A percentile compares a stretch with the other conserved stretches of the same genome.
Evolutionary conservation across 1,139 yeast genomes (phyloP).

Genomic region (Pichia sp.): DNA sequence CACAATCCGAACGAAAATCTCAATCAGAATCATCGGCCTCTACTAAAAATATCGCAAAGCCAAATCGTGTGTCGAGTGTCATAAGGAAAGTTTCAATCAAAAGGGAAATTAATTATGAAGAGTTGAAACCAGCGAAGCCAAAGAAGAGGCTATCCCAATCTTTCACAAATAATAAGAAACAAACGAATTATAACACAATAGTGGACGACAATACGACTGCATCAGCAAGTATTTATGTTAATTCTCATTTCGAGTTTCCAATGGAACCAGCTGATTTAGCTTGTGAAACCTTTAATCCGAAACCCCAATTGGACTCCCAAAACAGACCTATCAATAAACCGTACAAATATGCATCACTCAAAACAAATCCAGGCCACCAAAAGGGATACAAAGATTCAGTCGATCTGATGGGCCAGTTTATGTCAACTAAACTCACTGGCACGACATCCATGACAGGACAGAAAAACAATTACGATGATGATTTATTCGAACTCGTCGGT

Average conservation of each 20-base stretch:
- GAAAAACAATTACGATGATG: conserved; percentile 5
- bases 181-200: background rate
- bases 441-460: background rate
- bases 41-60: background rate
- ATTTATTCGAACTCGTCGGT: conserved; percentile 8
- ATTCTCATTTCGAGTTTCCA: conserved; percentile 21
- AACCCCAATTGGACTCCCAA: too few relatives aligned
- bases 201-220: conserved; percentile 5
- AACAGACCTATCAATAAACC: background rate
- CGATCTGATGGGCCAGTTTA: conserved; percentile 6
- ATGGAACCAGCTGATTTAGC: conserved; percentile 2
- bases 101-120: background rate
- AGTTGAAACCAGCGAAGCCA: conserved; percentile 7
- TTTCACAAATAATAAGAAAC: background rate
- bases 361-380: background rate
- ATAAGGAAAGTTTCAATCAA: background rate
- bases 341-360: conserved; percentile 3
- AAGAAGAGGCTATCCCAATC: background rate
- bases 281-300: too few relatives aligned
- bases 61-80: background rate
- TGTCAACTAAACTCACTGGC: background rate
- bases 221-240: conserved; percentile 19
- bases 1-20: background rate
- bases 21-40: background rate
- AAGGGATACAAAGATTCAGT: conserved; percentile 11